Evolutionary conservation across 163 green algal species (phyloP), one percentile per base, ranked within the genome.

Genomic region (Trebouxia gelatinosa): DNA sequence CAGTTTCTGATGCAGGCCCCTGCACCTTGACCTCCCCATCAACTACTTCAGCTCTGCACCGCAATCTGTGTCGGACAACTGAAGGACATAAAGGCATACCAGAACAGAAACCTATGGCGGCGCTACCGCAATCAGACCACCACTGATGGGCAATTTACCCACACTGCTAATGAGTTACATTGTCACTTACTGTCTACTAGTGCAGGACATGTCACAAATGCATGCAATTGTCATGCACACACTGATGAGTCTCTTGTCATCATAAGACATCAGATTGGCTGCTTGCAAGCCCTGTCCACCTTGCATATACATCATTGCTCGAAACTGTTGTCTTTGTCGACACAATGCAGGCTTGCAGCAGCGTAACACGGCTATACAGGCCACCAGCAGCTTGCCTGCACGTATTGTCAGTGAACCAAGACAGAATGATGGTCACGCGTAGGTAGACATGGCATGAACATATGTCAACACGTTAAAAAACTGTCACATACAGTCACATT

Each of bases 31-130:
- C 76, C 40, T 40, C 35, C 7, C 64, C 64, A 72, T 72, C 38
- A 26, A 72, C 64, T 26, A 72, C 64, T 16, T 72, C 64, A 51
- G 68, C 68, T 43, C 68, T 76, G 68, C 40, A 75, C n/a, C 35
- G n/a, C n/a, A n/a, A n/a, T n/a, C n/a, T n/a, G n/a, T n/a, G n/a
- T n/a, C n/a, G n/a, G n/a, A n/a, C n/a, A n/a, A n/a, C n/a, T n/a
- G n/a, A n/a, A n/a, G n/a, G n/a, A n/a, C n/a, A n/a, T n/a, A n/a
- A n/a, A 54, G 17, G 19, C 3, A 31, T 6, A 6, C 23, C 21
- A 51, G n/a, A 51, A 54, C 43, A 54, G 43, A 54, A 23, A 13
- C 43, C 9, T 13, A 54, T 54, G 43, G 13, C 43, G 9, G 43
- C 13, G 43, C 9, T 13, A 54, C 9, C 43, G 11, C 9, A 54